phyloP scores from a whole-genome alignment of 2,329 filamentous ascomycete genomes.

The Plenodomus tracheiphilus region DNA sequence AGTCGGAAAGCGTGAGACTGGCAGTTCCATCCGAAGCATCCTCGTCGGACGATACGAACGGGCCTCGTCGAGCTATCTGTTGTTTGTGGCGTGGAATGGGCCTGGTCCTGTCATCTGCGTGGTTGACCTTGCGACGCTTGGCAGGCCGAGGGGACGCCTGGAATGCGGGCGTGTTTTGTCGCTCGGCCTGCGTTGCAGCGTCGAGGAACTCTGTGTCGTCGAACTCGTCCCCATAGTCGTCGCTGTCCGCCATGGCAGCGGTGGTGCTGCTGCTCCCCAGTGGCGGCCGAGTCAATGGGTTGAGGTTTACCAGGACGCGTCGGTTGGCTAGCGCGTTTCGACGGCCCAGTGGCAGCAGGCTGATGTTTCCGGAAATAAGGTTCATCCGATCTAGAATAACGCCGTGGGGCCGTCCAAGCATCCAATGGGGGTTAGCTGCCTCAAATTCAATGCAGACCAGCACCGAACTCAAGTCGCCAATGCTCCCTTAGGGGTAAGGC shows the following conservation, averaged over 20 bases:
- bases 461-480: not conserved
- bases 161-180: slow-evolving; percentile 35
- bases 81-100: slow-evolving; percentile 27
- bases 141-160: slow-evolving; percentile 37
- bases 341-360: slow-evolving; percentile 22
- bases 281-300: slow-evolving; percentile 13
- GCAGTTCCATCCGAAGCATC: slow-evolving; percentile 15
- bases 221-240: slow-evolving; percentile 67
- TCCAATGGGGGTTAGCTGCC: not conserved
- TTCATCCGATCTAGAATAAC: slow-evolving; percentile 15
- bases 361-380: slow-evolving; percentile 18
- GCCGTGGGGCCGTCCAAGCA: slow-evolving; percentile 6
- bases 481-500: not conserved
- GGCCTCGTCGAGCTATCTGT: slow-evolving; percentile 17
- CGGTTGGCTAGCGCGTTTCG: slow-evolving; percentile 28
- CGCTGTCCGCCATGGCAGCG: slow-evolving; percentile 39
- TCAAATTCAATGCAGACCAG: not conserved
- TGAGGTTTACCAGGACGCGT: slow-evolving; percentile 28
- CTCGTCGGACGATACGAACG: slow-evolving; percentile 34
- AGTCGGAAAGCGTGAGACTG: slow-evolving; percentile 13
- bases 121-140: slow-evolving; percentile 42
- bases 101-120: slow-evolving; percentile 25
- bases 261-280: slow-evolving; percentile 16
- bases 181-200: slow-evolving; percentile 58
- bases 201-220: slow-evolving; percentile 68